Conservation (phyloP, 768 basidiomycete genomes). For the Lyophyllum decastes region DNA sequence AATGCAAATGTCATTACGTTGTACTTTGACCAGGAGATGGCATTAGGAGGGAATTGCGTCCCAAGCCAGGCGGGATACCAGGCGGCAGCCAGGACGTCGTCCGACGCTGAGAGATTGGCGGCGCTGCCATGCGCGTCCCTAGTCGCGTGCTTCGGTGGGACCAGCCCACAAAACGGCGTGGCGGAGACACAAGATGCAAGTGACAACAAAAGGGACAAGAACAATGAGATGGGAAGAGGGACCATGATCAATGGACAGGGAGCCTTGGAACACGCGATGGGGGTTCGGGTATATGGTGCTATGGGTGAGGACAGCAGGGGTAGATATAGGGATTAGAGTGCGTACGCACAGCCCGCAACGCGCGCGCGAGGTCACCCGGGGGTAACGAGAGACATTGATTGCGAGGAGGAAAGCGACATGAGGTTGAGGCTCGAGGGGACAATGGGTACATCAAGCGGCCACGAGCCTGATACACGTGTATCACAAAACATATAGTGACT, state of each 20-base stretch:
- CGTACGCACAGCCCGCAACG: constrained; percentile 2
- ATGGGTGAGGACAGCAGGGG: neutral
- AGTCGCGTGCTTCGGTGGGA: constrained; percentile 23
- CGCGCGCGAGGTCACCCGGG: constrained; percentile 1
- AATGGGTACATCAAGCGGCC: neutral
- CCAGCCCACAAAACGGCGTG: constrained; percentile 33
- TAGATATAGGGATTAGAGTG: constrained; percentile 2
- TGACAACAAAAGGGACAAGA: constrained; percentile 25
- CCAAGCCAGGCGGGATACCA: constrained; percentile 62
- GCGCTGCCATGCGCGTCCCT: neutral
- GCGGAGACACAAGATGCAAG: constrained; percentile 23
- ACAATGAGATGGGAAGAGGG: constrained; percentile 4
- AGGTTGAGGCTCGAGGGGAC: neutral
- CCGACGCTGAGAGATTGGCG: constrained; percentile 11
- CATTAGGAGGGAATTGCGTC: constrained; percentile 36
- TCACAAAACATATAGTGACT: neutral
- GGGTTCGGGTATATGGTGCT: neutral
- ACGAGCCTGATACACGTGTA: constrained; percentile 3
- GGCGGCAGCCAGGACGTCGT: constrained; percentile 45
- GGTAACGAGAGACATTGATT: neutral
- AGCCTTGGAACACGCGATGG: neutral
- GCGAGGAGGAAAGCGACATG: constrained; percentile 10
- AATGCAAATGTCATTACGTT: constrained; percentile 48
- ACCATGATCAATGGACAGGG: constrained; percentile 3
- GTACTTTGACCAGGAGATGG: constrained; percentile 58